These are phyloP conservation scores for Sextonia rubra DNA, from an alignment of 164 flowering plant species.

Conservation along the genomic window DNA sequence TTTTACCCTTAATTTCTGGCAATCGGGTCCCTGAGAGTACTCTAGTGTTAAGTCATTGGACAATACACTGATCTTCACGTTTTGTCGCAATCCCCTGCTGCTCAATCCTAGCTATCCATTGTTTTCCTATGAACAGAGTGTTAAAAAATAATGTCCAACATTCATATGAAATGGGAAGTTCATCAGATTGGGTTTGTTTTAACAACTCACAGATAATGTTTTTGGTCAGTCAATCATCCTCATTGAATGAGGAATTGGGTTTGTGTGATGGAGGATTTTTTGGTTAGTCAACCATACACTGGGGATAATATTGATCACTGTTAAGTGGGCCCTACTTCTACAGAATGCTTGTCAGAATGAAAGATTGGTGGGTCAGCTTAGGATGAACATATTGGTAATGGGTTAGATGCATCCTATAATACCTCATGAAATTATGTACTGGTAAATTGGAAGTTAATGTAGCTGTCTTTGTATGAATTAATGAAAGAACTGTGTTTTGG, in stretches of 20 bases:
- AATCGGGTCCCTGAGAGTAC: too few species aligned
- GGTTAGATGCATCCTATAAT: not conserved
- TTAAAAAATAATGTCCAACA: not conserved
- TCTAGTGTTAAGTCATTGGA: not conserved
- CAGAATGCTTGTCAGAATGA: not conserved
- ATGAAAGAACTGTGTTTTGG: conserved; percentile 1
- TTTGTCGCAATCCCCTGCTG: not conserved
- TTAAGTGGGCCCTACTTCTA: not conserved
- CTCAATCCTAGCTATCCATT: not conserved
- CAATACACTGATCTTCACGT: not conserved
- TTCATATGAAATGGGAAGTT: not conserved
- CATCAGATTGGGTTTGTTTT: not conserved
- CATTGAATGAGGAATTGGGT: not conserved
- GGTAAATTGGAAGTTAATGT: not conserved
- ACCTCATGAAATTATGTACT: not conserved
- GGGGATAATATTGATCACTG: not conserved
- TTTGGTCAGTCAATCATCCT: not conserved
- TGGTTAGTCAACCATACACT: not conserved
- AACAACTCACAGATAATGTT: not conserved
- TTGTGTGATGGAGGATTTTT: not conserved
- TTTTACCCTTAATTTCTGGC: too few species aligned
- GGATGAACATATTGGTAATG: not conserved
- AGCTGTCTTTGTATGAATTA: not conserved
- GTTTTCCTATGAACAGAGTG: not conserved
- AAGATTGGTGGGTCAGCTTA: not conserved